Conservation (phyloP, 176 grass and related monocot species). For the Oryza coarctata region DNA sequence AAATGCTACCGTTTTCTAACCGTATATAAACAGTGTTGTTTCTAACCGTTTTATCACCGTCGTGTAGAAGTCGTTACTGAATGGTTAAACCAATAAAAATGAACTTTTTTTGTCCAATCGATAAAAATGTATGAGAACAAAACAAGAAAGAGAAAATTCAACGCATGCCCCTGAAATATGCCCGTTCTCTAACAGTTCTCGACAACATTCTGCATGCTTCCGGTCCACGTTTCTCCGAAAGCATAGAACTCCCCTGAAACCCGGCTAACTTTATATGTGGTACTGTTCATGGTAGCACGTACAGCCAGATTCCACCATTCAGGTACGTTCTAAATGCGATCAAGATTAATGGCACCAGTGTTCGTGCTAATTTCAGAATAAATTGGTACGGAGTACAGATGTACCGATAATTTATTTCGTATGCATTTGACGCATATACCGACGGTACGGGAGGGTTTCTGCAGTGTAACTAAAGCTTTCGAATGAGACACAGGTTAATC, state of each 20-base stretch:
- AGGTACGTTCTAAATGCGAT: background rate
- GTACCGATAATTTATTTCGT: background rate
- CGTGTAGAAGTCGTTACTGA: too few relatives aligned
- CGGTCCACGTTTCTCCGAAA: background rate
- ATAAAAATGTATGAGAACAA: too few relatives aligned
- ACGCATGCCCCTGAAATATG: too few relatives aligned
- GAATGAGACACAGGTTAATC: background rate
- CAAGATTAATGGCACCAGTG: background rate
- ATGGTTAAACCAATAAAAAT: too few relatives aligned
- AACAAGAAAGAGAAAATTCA: too few relatives aligned
- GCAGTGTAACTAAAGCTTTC: background rate
- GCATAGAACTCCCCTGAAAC: background rate
- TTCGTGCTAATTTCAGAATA: background rate
- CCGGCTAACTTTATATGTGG: background rate
- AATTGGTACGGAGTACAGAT: background rate
- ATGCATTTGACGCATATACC: background rate
- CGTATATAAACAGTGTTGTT: too few relatives aligned
- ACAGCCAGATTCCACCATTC: background rate
- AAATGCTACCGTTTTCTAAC: too few relatives aligned
- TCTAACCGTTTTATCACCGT: too few relatives aligned
- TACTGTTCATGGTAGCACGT: background rate
- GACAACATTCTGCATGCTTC: background rate
- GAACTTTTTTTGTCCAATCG: too few relatives aligned
- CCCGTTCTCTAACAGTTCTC: background rate
- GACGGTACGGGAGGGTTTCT: background rate